Evolutionary conservation across 1,284 basidiomycete species (phyloP).

Genomic region (Mycosarcoma mackinlayi): DNA sequence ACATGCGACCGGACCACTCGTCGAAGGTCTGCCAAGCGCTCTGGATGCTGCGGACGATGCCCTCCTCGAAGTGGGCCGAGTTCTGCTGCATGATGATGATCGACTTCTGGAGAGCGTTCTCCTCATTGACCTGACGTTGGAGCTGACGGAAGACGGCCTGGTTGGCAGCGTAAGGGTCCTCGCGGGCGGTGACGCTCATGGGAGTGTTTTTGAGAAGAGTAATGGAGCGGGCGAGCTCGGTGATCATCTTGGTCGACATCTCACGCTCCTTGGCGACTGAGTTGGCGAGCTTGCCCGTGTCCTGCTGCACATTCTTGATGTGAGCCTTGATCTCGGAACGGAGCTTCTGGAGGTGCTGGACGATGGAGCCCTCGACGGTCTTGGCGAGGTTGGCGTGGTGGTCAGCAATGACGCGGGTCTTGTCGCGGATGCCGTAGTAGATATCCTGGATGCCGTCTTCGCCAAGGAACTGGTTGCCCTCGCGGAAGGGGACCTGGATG

Average conservation of each 20-base stretch:
- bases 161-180: slow-evolving; percentile 86
- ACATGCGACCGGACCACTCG: slow-evolving; percentile 90
- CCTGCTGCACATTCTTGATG: slow-evolving; percentile 95
- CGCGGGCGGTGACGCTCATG: slow-evolving; percentile 82
- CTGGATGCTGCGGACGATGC: slow-evolving; percentile 93
- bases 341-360: slow-evolving; percentile 96
- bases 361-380: slow-evolving; percentile 96
- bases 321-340: slow-evolving; percentile 95
- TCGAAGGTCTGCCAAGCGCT: slow-evolving; percentile 97
- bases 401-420: slow-evolving; percentile 92
- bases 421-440: slow-evolving; percentile 89
- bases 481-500: slow-evolving; percentile 95
- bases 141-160: slow-evolving; percentile 85
- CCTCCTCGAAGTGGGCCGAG: slow-evolving; percentile 95
- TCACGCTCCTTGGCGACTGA: slow-evolving; percentile 94
- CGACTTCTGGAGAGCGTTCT: slow-evolving; percentile 97
- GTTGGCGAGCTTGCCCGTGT: slow-evolving; percentile 93
- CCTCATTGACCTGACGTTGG: slow-evolving; percentile 88
- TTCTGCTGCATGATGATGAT: slow-evolving; percentile 98
- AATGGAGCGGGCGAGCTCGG: slow-evolving; percentile 87
- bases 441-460: slow-evolving; percentile 77
- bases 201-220: slow-evolving; percentile 95
- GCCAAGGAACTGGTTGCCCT: slow-evolving; percentile 76
- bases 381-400: slow-evolving; percentile 95
- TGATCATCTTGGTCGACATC: slow-evolving; percentile 84